These are phyloP conservation scores for Hirsutella rhossiliensis DNA, from an alignment of 2,329 filamentous ascomycete species.

Conservation along the genomic window DNA sequence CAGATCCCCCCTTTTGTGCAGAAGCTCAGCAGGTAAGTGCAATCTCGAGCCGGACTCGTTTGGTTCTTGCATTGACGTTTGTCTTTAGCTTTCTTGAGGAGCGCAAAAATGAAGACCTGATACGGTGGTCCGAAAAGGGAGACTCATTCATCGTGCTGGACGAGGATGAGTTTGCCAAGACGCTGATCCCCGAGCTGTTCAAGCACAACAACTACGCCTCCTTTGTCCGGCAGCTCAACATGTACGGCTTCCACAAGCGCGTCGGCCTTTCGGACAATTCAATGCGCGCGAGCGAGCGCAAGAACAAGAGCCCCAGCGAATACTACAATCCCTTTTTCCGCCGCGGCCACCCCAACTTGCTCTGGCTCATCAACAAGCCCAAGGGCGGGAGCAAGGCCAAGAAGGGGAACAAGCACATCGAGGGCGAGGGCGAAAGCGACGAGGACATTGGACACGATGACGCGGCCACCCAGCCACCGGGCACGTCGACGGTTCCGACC, in stretches of 20 bases:
- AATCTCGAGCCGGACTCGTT: not conserved
- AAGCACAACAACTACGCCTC: conserved; percentile 99
- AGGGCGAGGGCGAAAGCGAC: conserved; percentile 54
- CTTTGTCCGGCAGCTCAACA: conserved; percentile 90
- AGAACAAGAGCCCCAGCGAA: conserved; percentile 96
- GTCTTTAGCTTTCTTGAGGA: conserved; percentile 74
- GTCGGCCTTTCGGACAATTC: conserved; percentile 91
- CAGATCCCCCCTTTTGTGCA: conserved; percentile 97
- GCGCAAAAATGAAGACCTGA: conserved; percentile 84
- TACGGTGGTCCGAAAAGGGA: conserved; percentile 93
- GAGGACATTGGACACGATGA: conserved; percentile 34
- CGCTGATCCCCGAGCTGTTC: conserved; percentile 92
- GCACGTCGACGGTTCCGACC: conserved; percentile 8
- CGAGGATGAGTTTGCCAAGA: conserved; percentile 97
- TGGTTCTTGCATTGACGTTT: not conserved
- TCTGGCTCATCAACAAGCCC: conserved; percentile 95
- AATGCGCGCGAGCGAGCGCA: conserved; percentile 92
- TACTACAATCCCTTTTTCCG: conserved; percentile 97
- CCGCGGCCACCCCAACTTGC: conserved; percentile 77
- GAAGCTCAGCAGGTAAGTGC: conserved; percentile 84
- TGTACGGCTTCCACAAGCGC: conserved; percentile 97
- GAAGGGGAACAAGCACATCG: conserved; percentile 52
- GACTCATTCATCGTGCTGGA: conserved; percentile 95
- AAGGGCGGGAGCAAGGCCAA: conserved; percentile 56
- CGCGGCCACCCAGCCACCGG: conserved; percentile 9